Percentiles rank a stretch among this genome's conserved stretches.
phyloP scores from a whole-genome alignment of 1,139 yeast genomes.

The Taphrina pruni region DNA sequence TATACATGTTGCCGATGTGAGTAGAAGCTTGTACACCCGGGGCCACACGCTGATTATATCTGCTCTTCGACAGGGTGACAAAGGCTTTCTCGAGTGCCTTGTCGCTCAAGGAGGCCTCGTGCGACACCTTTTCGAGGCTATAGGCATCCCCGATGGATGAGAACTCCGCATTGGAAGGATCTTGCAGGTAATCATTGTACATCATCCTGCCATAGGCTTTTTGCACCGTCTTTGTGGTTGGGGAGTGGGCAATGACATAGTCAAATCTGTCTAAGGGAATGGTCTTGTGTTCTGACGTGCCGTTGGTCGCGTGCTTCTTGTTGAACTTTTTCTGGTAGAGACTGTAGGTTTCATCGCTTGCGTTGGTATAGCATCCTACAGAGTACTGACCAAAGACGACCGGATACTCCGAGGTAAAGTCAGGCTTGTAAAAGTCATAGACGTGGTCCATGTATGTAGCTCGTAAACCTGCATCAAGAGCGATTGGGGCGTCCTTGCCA shows the following conservation, averaged over 20 bases:
- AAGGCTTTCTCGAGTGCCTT: slow-evolving; percentile 83
- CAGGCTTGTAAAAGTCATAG: slow-evolving; percentile 63
- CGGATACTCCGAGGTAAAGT: slow-evolving; percentile 95
- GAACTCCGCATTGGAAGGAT: slow-evolving; percentile 65
- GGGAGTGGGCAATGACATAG: slow-evolving; percentile 97
- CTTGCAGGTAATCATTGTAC: slow-evolving; percentile 81
- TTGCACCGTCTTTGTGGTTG: slow-evolving; percentile 92
- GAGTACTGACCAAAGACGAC: slow-evolving; percentile 98
- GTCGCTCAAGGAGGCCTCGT: slow-evolving; percentile 81
- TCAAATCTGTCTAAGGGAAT: slow-evolving; percentile 72
- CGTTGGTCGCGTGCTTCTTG: slow-evolving; percentile 51
- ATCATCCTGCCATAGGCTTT: slow-evolving; percentile 92
- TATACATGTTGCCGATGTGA: slow-evolving; percentile 98
- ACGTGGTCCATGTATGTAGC: slow-evolving; percentile 58
- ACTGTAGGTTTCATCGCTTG: slow-evolving; percentile 84
- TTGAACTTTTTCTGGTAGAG: slow-evolving; percentile 81
- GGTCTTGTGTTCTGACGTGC: slow-evolving; percentile 46
- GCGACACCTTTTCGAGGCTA: slow-evolving; percentile 66
- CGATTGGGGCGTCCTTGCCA: slow-evolving; percentile 98
- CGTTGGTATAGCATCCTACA: slow-evolving; percentile 89
- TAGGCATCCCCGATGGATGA: slow-evolving; percentile 35
- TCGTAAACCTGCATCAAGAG: slow-evolving; percentile 72
- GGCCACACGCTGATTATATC: slow-evolving; percentile 69
- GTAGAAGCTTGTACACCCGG: slow-evolving; percentile 90
- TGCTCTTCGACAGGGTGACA: slow-evolving; percentile 76